Base-by-base conservation (phyloP, 768 basidiomycete species). In the Auriculariales sp. region DNA sequence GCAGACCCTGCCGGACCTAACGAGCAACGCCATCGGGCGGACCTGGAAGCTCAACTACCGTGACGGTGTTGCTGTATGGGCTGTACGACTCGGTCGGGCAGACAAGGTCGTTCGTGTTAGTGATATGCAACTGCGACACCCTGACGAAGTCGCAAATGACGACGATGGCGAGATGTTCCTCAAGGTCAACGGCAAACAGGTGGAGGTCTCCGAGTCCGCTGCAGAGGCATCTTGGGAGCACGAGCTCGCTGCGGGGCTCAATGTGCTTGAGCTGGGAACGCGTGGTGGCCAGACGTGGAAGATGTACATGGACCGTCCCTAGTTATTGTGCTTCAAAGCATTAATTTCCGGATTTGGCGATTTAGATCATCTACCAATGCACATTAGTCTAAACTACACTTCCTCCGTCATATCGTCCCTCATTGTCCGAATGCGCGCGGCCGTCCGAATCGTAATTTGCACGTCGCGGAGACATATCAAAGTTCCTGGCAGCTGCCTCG, bases 21-120 rank as follows among this genome's bases (percentile, higher is more conserved):
- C 57, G 62, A 36, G 29, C 57, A 19, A 56, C 63, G 12, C 51
- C 55, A 27, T 63, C 9, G 78, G 74, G 28, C 69, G 87, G 33
- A 66, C 66, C 17, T 62, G 89, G 32, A 66, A 65, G 28, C 66
- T 90, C 28, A 78, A 85, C 56, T 65, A 77, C 49, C 69, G 69
- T 35, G 82, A 86, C 48, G 83, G 85, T 3, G 87, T 89, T 45
- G 77, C 73, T 58, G 75, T 65, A 30, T 89, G 87, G 87, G 75
- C 77, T 3, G 66, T 86, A 61, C 71, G 78, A 44, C 68, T 88
- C 29, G 67, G 68, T 9, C 66, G 67, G 1, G 71, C 69, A 7
- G 87, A 89, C 58, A 71, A 71, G 3, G 70, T 68, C 2, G 48
- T 89, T 15, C 61, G 71, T 50, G 59, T 89, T 31, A 66, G 66